A percentile compares a stretch with the other conserved stretches of the same genome.
Evolutionary conservation across 1,284 basidiomycete genomes (phyloP).

Genomic region (Boletus smithii): DNA sequence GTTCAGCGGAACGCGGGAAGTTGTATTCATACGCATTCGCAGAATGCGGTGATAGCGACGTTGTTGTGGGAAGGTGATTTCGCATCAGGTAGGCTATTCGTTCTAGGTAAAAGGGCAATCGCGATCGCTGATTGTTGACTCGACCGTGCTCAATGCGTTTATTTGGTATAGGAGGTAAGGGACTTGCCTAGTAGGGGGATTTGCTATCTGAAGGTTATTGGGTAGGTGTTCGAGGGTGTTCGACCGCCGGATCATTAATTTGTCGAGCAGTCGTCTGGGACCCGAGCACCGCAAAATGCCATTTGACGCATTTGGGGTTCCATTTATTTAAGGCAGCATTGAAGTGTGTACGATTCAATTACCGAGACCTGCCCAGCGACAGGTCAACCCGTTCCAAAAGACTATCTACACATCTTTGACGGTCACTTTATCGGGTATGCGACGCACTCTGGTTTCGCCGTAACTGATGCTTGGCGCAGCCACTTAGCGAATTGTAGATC

Average conservation of each 20-base stretch:
- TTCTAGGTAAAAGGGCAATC: conserved; percentile 4
- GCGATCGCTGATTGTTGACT: too few species aligned
- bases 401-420: conserved; percentile 65
- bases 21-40: conserved; percentile 86
- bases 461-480: too few species aligned
- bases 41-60: conserved; percentile 83
- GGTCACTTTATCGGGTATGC: conserved; percentile 85
- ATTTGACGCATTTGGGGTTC: conserved; percentile 2
- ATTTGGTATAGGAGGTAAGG: conserved; percentile 38
- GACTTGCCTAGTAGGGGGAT: background rate
- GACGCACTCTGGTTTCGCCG: too few species aligned
- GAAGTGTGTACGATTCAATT: conserved; percentile 24
- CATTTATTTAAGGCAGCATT: conserved; percentile 18
- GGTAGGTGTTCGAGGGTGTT: conserved; percentile 88
- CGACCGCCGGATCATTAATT: conserved; percentile 7
- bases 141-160: too few species aligned
- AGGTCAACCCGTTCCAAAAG: conserved; percentile 10
- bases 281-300: conserved; percentile 3
- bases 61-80: conserved; percentile 70
- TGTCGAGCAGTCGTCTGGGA: background rate
- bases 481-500: too few species aligned
- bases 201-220: background rate
- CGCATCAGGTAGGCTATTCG: conserved; percentile 63
- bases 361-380: conserved; percentile 19
- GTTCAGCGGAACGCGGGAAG: conserved; percentile 72